phyloP scores from a whole-genome alignment of 208 protist species.

The Angomonas desouzai region DNA sequence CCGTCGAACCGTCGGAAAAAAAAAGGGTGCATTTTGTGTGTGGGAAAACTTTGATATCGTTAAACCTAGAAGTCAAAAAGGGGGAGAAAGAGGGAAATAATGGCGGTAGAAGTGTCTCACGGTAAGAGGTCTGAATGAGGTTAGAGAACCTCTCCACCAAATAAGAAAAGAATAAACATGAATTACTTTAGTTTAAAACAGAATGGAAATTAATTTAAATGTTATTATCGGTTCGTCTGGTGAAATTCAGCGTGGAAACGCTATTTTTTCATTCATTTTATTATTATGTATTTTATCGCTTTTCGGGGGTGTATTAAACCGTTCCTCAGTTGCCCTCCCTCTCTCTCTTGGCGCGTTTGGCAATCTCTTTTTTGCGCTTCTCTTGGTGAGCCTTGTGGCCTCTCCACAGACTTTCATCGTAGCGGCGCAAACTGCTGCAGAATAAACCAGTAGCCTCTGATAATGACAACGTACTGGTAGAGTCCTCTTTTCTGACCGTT shows the following conservation, averaged over 20 bases:
- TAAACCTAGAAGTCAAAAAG: slow-evolving; percentile 2
- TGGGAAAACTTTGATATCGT: background rate
- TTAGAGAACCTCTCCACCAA: too few species aligned
- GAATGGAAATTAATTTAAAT: slow-evolving; percentile 2
- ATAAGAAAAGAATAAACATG: slow-evolving; percentile 1
- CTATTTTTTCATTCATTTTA: background rate
- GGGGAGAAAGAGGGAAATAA: slow-evolving; percentile 9
- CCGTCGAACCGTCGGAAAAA: background rate
- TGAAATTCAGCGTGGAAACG: background rate
- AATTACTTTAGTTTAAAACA: background rate
- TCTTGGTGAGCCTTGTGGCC: slow-evolving; percentile 21
- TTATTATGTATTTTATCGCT: slow-evolving; percentile 1
- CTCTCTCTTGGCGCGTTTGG: slow-evolving; percentile 10
- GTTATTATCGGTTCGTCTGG: background rate
- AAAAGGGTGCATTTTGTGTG: too few species aligned
- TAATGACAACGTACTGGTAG: background rate
- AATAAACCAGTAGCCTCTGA: slow-evolving; percentile 22
- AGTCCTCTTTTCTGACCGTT: background rate
- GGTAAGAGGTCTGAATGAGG: too few species aligned
- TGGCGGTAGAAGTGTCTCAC: too few species aligned
- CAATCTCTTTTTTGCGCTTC: slow-evolving; percentile 25
- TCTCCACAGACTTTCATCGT: slow-evolving; percentile 61
- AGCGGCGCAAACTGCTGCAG: slow-evolving; percentile 36
- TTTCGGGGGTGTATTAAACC: too few species aligned
- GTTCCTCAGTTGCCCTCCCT: background rate